Evolutionary conservation across 106 monocot species (phyloP).

Genomic region (Allium cepa): DNA sequence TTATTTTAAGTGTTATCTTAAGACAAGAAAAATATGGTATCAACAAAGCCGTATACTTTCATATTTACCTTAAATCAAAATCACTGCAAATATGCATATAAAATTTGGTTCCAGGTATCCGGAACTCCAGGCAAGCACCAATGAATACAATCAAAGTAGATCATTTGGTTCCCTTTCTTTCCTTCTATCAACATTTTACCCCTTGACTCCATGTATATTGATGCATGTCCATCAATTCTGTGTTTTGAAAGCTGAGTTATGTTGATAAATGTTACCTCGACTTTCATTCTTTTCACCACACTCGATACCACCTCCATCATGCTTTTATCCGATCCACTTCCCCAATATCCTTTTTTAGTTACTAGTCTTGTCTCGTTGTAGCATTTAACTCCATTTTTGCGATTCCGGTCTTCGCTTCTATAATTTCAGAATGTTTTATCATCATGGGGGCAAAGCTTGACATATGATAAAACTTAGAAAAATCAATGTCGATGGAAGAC

Average conservation of each 20-base stretch:
- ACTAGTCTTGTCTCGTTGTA: conserved; percentile 26
- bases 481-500: too few relatives aligned
- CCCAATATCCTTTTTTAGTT: conserved; percentile 10
- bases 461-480: too few relatives aligned
- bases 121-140: conserved; percentile 50
- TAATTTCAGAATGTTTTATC: too few relatives aligned
- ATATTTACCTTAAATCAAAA: too few relatives aligned
- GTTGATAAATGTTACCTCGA: conserved; percentile 26
- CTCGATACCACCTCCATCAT: conserved; percentile 18
- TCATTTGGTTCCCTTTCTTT: conserved; percentile 16
- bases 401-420: too few relatives aligned
- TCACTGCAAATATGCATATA: conserved; percentile 26
- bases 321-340: conserved; percentile 17
- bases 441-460: too few relatives aligned
- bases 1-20: too few relatives aligned
- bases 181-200: conserved; percentile 25
- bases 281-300: conserved; percentile 12
- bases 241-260: conserved; percentile 32
- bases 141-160: conserved; percentile 37
- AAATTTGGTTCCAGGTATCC: conserved; percentile 43
- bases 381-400: too few relatives aligned
- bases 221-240: conserved; percentile 32
- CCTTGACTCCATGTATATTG: conserved; percentile 31
- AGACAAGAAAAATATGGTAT: too few relatives aligned
- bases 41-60: too few relatives aligned